A percentile compares a stretch with the other conserved stretches of the same genome.
Evolutionary conservation across 169 alveolate species (phyloP).

Genomic region (Eimeria necatrix): DNA sequence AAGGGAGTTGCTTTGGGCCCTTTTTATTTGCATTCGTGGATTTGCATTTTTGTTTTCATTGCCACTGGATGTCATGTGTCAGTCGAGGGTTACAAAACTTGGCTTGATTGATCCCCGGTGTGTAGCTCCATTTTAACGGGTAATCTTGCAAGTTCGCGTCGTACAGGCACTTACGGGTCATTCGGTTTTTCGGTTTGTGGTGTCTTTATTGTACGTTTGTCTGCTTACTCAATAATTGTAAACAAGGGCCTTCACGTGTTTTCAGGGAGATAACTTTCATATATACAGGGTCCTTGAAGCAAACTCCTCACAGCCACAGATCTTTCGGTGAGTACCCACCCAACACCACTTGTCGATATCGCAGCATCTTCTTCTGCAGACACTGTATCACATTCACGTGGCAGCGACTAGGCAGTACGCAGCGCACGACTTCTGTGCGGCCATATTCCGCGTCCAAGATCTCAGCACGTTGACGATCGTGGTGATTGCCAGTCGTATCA

Average conservation of each 20-base stretch:
- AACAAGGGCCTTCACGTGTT: neutral
- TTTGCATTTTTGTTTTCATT: neutral
- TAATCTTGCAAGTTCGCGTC: neutral
- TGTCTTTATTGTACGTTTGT: neutral
- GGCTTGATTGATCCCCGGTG: neutral
- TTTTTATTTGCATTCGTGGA: too few species aligned
- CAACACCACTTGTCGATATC: too few species aligned
- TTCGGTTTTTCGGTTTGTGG: too few species aligned
- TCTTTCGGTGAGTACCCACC: conserved; percentile 40
- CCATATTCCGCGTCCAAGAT: too few species aligned
- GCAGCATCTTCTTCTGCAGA: too few species aligned
- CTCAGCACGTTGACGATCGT: too few species aligned
- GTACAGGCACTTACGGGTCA: too few species aligned
- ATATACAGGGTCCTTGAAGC: conserved; percentile 72
- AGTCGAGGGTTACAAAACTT: neutral
- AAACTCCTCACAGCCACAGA: conserved; percentile 6
- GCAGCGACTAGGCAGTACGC: neutral
- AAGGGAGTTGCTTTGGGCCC: neutral
- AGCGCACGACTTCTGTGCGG: neutral
- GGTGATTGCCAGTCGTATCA: too few species aligned
- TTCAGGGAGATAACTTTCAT: conserved; percentile 70
- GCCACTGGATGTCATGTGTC: neutral
- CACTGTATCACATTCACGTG: too few species aligned
- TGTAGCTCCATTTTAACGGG: neutral
- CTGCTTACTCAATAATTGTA: neutral